A percentile compares a stretch with the other conserved stretches of the same genome.
phyloP scores from a whole-genome alignment of 148 eudicot species.

The Dysphania ambrosioides region DNA sequence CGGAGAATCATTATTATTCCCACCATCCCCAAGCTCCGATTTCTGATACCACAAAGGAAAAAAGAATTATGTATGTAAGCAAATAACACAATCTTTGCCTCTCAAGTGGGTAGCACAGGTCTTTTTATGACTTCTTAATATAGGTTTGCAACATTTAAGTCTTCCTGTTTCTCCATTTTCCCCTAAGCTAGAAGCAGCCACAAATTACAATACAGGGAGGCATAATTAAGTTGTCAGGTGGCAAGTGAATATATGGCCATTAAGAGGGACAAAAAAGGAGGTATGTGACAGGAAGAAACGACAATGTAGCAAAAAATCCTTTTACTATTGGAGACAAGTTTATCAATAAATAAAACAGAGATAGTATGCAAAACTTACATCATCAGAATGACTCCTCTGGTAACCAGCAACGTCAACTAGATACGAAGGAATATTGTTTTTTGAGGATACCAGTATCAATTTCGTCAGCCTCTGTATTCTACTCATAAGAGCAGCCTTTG shows the following conservation, averaged over 20 bases:
- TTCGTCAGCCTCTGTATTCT: constrained; percentile 96
- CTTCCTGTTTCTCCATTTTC: no score
- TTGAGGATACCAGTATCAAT: constrained; percentile 91
- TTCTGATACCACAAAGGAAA: constrained; percentile 39
- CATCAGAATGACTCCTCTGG: constrained; percentile 59
- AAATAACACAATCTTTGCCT: neutral
- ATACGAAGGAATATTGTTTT: constrained; percentile 65
- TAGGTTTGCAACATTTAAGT: neutral
- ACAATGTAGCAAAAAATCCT: neutral
- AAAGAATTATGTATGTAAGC: constrained; percentile 3
- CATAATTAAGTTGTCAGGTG: neutral
- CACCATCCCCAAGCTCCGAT: constrained; percentile 49
- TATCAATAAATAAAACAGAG: neutral
- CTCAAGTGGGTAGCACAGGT: neutral
- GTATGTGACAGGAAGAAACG: neutral
- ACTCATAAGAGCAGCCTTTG: constrained; percentile 97
- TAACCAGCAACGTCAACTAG: constrained; percentile 46
- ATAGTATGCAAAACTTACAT: constrained; percentile 43
- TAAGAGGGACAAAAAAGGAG: neutral
- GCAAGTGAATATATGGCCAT: neutral
- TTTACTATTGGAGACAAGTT: neutral
- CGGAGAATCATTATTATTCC: constrained; percentile 50
- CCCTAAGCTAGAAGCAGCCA: neutral
- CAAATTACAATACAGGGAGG: neutral
- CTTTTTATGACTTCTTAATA: neutral